Base-by-base conservation (phyloP, 495 filamentous ascomycete species). In the Trichoderma reesei region DNA sequence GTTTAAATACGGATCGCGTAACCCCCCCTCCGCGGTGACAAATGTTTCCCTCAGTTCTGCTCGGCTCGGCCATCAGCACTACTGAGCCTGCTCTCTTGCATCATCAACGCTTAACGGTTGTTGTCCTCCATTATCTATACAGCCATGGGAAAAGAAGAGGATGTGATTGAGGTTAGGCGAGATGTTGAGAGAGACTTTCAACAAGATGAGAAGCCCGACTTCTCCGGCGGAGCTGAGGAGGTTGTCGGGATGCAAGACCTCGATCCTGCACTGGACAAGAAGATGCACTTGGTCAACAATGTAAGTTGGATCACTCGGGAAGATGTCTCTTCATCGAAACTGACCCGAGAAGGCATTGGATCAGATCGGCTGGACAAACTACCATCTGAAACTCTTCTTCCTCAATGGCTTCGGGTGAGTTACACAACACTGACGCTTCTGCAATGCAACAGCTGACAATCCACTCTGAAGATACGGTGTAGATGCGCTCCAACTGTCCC, bases 311-410 rank as follows among this genome's bases (percentile, higher is more conserved):
- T 39, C 38, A 39, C 11, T 39, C 11, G 38, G 6, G 38, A 39
- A 39, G 38, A 26, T 60, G 41, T 33, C 18, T 31, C 9, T 39
- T 11, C n/a, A 10, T 9, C 36, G 3, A 20, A 7, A 14, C 31
- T 41, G 44, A 46, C 5, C 6, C 31, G 60, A 92, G 90, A 82
- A 84, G 62, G 87, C 88, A 3, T 85, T 90, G 63, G 87, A 90
- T 64, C 90, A 93, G 72, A 92, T 94, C 67, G 90, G 90, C 8
- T 93, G 93, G 87, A 91, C 91, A 48, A 79, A 80, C 41, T 96
- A 94, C 68, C 89, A 96, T 69, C 92, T 88, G 89, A 81, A 90
- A 68, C 74, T 94, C 13, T 94, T 95, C 73, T 78, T 85, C 60
- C 80, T 96, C 0, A 90, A 88, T 66, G 91, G 91, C 0, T 93